phyloP scores from a whole-genome alignment of 495 filamentous ascomycete genomes.

The Penicillium salamii region DNA sequence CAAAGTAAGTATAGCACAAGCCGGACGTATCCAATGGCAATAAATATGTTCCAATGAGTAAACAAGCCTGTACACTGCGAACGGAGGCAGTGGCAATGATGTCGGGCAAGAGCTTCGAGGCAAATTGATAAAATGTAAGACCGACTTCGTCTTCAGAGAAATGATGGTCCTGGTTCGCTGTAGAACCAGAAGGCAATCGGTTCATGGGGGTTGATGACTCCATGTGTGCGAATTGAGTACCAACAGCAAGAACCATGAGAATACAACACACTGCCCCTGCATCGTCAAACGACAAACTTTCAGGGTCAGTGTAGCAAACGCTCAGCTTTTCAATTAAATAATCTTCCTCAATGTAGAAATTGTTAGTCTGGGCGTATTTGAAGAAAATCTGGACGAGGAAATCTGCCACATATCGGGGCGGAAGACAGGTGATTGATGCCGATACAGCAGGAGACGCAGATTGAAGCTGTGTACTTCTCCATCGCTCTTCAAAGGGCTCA shows the following conservation, averaged over 20 bases:
- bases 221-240: conserved; percentile 56
- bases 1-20: conserved; percentile 51
- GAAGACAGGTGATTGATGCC: conserved; percentile 43
- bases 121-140: conserved; percentile 51
- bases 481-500: conserved; percentile 47
- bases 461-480: conserved; percentile 48
- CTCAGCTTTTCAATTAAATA: conserved; percentile 47
- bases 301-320: conserved; percentile 42
- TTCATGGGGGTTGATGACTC: conserved; percentile 44
- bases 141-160: conserved; percentile 53
- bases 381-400: conserved; percentile 52
- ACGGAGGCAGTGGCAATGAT: conserved; percentile 53
- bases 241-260: conserved; percentile 50
- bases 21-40: conserved; percentile 50
- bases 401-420: conserved; percentile 49
- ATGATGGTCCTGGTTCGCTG: conserved; percentile 37
- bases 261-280: conserved; percentile 46
- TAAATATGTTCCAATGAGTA: conserved; percentile 49
- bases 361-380: conserved; percentile 53
- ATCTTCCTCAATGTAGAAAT: conserved; percentile 50
- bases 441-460: conserved; percentile 40
- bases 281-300: conserved; percentile 43
- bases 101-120: conserved; percentile 48
- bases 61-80: conserved; percentile 51
- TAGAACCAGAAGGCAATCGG: conserved; percentile 26